Percentiles rank a stretch among this genome's conserved stretches.
These are phyloP conservation scores for Acaromyces ingoldii DNA, from an alignment of 1,284 basidiomycete genomes.

Conservation along the genomic window DNA sequence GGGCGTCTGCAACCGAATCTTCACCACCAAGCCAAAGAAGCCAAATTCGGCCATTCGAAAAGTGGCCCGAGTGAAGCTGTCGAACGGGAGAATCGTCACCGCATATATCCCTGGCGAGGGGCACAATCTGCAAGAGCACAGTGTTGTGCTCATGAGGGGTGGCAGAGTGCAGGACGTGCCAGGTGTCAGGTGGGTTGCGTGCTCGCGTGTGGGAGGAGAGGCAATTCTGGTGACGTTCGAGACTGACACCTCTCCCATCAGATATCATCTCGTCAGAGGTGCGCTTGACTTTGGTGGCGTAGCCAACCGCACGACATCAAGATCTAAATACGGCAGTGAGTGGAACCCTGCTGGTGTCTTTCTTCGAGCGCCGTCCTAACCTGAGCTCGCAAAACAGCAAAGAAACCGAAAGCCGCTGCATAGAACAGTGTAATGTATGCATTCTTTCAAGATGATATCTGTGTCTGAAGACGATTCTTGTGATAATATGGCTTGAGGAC, in stretches of 20 bases:
- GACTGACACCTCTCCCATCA: slow-evolving; percentile 46
- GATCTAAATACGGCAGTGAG: slow-evolving; percentile 91
- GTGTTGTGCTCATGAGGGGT: slow-evolving; percentile 86
- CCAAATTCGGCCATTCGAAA: slow-evolving; percentile 99
- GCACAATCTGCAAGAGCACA: slow-evolving; percentile 96
- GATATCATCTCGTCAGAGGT: slow-evolving; percentile 92
- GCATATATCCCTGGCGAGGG: slow-evolving; percentile 97
- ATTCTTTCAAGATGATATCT: no score
- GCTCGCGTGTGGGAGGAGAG: neutral
- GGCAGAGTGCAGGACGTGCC: slow-evolving; percentile 96
- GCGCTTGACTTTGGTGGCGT: slow-evolving; percentile 88
- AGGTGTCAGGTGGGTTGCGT: slow-evolving; percentile 28
- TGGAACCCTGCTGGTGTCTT: slow-evolving; percentile 17
- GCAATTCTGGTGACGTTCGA: neutral
- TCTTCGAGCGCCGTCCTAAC: neutral
- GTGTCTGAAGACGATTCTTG: no score
- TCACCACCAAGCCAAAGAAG: slow-evolving; percentile 76
- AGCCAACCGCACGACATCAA: slow-evolving; percentile 70
- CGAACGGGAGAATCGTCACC: slow-evolving; percentile 80
- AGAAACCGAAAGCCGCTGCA: slow-evolving; percentile 66
- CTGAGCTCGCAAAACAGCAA: slow-evolving; percentile 57
- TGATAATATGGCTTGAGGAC: neutral
- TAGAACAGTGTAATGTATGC: slow-evolving; percentile 2
- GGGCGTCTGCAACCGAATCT: slow-evolving; percentile 49
- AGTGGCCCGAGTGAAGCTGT: slow-evolving; percentile 87